Conservation (phyloP, 352 stramenopile genomes). For the Phytophthora melonis region DNA sequence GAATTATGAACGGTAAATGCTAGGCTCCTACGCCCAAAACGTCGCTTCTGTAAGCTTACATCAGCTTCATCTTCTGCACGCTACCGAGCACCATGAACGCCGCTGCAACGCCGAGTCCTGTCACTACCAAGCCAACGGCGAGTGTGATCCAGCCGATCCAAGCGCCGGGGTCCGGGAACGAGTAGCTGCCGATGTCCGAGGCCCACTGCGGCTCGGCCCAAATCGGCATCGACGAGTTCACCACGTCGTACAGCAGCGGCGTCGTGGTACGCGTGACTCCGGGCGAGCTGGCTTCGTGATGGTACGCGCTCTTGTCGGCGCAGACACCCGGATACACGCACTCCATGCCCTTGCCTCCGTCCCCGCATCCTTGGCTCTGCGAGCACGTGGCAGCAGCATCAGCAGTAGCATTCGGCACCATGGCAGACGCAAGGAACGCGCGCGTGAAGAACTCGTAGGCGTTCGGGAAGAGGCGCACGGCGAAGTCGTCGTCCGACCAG, state of each 20-base stretch:
- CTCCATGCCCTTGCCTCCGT: slow-evolving; percentile 63
- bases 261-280: slow-evolving; percentile 63
- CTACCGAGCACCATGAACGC: slow-evolving; percentile 64
- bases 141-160: slow-evolving; percentile 82
- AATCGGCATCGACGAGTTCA: slow-evolving; percentile 75
- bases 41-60: slow-evolving; percentile 49
- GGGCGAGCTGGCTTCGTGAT: slow-evolving; percentile 83
- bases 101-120: slow-evolving; percentile 48
- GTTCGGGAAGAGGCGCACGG: slow-evolving; percentile 79
- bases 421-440: slow-evolving; percentile 68
- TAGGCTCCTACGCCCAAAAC: background rate
- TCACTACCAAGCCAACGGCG: slow-evolving; percentile 55
- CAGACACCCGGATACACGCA: slow-evolving; percentile 86
- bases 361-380: slow-evolving; percentile 63
- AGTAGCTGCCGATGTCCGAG: slow-evolving; percentile 74
- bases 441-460: slow-evolving; percentile 85
- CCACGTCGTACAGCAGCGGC: slow-evolving; percentile 61
- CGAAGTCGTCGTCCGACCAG: slow-evolving; percentile 64
- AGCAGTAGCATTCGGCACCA: slow-evolving; percentile 53
- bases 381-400: slow-evolving; percentile 51
- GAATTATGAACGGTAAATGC: slow-evolving; percentile 13
- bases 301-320: slow-evolving; percentile 60
- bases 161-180: slow-evolving; percentile 80
- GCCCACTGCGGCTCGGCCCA: slow-evolving; percentile 83
- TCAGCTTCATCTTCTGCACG: slow-evolving; percentile 87